A percentile compares a stretch with the other conserved stretches of the same genome.
Evolutionary conservation across 192 early-diverging fungal species (phyloP).

Genomic region (Oehlia diaphana): DNA sequence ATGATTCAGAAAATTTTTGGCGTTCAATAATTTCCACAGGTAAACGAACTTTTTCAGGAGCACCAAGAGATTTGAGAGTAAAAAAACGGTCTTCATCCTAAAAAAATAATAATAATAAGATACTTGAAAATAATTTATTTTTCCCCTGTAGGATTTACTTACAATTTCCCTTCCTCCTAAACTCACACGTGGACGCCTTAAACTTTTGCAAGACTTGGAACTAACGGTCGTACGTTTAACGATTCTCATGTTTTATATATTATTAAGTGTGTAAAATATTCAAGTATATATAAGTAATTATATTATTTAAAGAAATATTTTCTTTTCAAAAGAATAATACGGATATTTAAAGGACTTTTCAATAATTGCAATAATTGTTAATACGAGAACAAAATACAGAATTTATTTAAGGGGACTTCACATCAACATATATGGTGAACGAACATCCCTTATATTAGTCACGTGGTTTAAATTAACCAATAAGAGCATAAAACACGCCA

Average conservation of each 20-base stretch:
- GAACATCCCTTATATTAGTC: no score
- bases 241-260: background rate
- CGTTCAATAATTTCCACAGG: background rate
- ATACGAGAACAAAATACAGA: no score
- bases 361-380: no score
- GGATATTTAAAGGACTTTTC: no score
- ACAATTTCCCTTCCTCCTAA: background rate
- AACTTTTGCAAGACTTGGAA: background rate
- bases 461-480: no score
- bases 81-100: background rate
- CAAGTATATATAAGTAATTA: no score
- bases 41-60: background rate
- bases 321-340: no score
- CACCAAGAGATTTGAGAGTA: background rate
- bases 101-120: background rate
- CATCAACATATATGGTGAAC: no score
- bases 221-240: background rate
- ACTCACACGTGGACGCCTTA: background rate
- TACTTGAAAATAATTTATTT: background rate
- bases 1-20: background rate
- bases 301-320: no score
- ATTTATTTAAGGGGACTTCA: no score
- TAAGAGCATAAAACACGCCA: no score
- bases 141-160: background rate
- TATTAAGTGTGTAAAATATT: no score